A percentile compares a stretch with the other conserved stretches of the same genome.
Conservation (phyloP, 306 rosid species). For the Begonia loranthoides region DNA sequence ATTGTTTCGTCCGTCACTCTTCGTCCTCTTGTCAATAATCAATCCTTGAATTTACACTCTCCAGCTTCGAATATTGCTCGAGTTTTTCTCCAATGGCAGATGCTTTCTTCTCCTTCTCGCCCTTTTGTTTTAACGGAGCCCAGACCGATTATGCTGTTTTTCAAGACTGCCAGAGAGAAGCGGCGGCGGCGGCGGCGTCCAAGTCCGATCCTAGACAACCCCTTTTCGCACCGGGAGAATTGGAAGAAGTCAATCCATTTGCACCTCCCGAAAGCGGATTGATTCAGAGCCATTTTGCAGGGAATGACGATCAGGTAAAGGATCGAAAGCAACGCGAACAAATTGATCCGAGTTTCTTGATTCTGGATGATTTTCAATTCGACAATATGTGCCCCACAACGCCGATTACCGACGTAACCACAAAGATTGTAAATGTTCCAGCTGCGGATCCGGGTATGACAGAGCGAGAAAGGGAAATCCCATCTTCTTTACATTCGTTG, state of each 20-base stretch:
- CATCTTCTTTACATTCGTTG: constrained; percentile 24
- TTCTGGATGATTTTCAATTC: constrained; percentile 24
- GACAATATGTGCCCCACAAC: constrained; percentile 12
- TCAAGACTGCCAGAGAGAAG: constrained; percentile 13
- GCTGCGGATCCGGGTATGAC: constrained; percentile 9
- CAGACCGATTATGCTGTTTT: constrained; percentile 11
- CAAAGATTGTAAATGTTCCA: neutral
- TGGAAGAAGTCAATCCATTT: constrained; percentile 13
- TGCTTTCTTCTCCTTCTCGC: constrained; percentile 18
- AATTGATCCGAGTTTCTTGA: constrained; percentile 9
- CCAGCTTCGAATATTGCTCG: no score
- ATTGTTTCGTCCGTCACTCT: no score
- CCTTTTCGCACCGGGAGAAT: constrained; percentile 14
- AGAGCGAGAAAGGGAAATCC: constrained; percentile 10
- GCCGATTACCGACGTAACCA: constrained; percentile 2
- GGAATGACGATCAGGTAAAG: constrained; percentile 14
- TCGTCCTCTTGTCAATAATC: no score
- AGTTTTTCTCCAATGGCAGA: constrained; percentile 10
- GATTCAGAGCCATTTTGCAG: constrained; percentile 6
- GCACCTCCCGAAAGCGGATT: constrained; percentile 2
- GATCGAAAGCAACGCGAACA: constrained; percentile 14
- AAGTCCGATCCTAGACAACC: neutral
- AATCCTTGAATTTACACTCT: no score
- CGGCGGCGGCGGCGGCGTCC: no score
- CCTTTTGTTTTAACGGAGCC: constrained; percentile 25